Base-by-base conservation (phyloP, 768 basidiomycete species). In the Tricholoma saponaceum region DNA sequence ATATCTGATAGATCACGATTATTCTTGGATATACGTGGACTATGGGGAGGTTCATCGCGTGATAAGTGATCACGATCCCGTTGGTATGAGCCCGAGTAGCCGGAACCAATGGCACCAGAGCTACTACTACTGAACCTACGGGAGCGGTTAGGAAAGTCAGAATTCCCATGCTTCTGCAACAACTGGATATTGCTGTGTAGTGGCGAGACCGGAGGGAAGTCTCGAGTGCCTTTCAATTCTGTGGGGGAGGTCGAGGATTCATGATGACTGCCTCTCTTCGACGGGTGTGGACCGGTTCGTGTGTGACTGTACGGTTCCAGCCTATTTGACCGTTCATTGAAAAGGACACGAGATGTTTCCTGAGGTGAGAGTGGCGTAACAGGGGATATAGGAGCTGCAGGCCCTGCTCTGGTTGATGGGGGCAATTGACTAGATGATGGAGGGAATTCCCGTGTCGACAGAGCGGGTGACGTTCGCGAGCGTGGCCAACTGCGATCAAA, bases 401-500 rank as follows among this genome's bases (percentile, higher is more conserved):
- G 67, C 32, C 68, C 67, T 51, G 68, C 58, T 39, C 69, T 63
- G 60, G 66, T 52, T 33, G 61, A 44, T 9, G 59, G 57, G 46
- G 66, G 57, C 3, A 56, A 43, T 33, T 72, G 57, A 41, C 54
- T 54, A 41, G 67, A 58, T 2, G 69, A 58, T 22, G 70, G 62
- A 61, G 68, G 70, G 54, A 72, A 67, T 54, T 84, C 84, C 54
- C 73, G 76, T 16, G 72, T 72, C 9, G 76, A 70, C 10, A 73
- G 57, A 18, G 78, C 66, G 47, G 82, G 79, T 20, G 81, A 80
- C 37, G 75, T 70, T 57, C 79, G 78, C 33, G 85, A 84, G 53
- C 87, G 84, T n/a, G 94, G 94, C 95, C 94, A 97, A 65, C 92
- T 94, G 52, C 96, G 85, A 74, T 97, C 96, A 67, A 92, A 96